Base-by-base conservation (phyloP, 176 grass and related monocot genomes). In the Musa schizocarpa region DNA sequence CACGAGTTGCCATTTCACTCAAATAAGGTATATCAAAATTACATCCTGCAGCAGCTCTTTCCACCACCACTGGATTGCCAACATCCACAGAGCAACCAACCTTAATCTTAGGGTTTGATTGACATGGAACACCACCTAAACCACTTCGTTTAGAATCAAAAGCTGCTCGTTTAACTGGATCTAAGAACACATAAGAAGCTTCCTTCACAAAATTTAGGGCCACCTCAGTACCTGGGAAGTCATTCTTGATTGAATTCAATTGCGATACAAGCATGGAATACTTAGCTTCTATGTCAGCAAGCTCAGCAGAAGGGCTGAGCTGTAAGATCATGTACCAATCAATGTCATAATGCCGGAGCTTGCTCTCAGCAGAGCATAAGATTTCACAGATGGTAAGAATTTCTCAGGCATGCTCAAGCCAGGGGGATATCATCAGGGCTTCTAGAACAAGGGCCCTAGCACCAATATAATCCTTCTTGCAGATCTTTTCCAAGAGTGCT, bases 261-360 rank as follows among this genome's bases (percentile, higher is more conserved):
- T 85, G 75, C 2, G 69, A 53, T 29, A 87, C 71, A 55, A 92
- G 73, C 65, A 64, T 75, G 52, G 63, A 82, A 72, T 87, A 85
- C 50, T 70, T 81, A 48, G 76, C 74, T 50, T 89, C 77, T 48
- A 92, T 82, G 58, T 69, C 81, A 74, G 50, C 58, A 0, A 59
- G 57, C 50, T 34, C 82, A 3, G 86, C 86, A 58, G 54, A 13
- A 10, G 86, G 88, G 21, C 84, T 54, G 6, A 89, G 68, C 75
- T 89, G 86, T 72, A 92, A 86, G 65, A 89, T 56, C 74, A 77
- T 77, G 77, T 87, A 96, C 83, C 81, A 89, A 80, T 96, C 75
- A 48, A 84, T 50, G 13, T 80, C 52, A 7, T 53, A 21, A 72
- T 52, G 78, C 1, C 49, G 17, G 34, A 19, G 52, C 14, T n/a